Conservation (phyloP, 331 rosid genomes). For the Pyracantha coccinea region DNA sequence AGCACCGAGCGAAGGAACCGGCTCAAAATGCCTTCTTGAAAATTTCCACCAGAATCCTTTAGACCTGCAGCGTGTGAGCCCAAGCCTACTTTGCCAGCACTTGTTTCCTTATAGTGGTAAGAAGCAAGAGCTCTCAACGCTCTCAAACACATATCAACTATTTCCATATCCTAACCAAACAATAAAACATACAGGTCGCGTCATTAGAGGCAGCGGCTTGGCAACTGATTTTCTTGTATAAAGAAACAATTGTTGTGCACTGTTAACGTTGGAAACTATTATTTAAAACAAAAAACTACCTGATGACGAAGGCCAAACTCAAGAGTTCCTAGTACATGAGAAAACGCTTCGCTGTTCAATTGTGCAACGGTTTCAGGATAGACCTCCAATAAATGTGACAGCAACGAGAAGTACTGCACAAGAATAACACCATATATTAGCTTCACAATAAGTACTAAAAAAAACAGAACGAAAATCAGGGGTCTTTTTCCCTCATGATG, state of each 20-base stretch:
- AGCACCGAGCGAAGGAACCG: constrained; percentile 72
- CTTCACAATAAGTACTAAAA: neutral
- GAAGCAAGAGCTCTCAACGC: constrained; percentile 88
- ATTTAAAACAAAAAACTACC: constrained; percentile 32
- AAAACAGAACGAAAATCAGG: neutral
- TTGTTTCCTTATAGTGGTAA: constrained; percentile 65
- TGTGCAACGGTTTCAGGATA: constrained; percentile 94
- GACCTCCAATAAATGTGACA: constrained; percentile 88
- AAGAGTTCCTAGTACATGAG: constrained; percentile 73
- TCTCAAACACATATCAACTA: constrained; percentile 75
- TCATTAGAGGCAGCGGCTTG: neutral
- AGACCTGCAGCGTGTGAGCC: constrained; percentile 53
- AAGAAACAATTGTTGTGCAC: neutral
- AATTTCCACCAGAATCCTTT: constrained; percentile 49
- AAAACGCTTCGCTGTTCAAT: constrained; percentile 62
- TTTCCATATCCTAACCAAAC: constrained; percentile 61
- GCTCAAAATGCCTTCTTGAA: constrained; percentile 80
- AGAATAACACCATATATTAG: constrained; percentile 19
- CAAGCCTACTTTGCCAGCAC: constrained; percentile 63
- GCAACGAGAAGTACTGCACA: constrained; percentile 84
- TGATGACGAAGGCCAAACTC: constrained; percentile 89
- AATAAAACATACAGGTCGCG: neutral
- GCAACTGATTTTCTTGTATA: neutral
- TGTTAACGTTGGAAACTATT: neutral
- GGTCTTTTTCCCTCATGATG: constrained; percentile 6